Evolutionary conservation across 2,329 filamentous ascomycete species (phyloP), one percentile per base, ranked within the genome.

Genomic region (Calonectria leucothoes): DNA sequence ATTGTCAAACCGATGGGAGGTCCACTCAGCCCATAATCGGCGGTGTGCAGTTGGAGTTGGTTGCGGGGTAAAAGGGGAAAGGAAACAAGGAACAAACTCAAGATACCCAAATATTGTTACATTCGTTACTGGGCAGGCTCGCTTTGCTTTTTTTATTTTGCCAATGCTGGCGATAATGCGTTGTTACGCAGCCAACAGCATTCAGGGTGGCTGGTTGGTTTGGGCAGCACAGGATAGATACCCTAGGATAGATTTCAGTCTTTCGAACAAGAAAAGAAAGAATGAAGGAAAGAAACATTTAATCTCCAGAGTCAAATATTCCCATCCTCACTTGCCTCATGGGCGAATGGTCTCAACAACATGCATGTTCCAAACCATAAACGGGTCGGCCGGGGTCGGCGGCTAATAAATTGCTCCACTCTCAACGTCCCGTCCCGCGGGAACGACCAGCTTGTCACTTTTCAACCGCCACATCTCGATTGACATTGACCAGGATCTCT

Each of bases 371-470:
- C n/a, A 42, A 17, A 20, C 8, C 6, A 31, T 55, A 33, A 55
- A 33, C 29, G 37, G 57, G 66, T 39, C 20, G 74, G 75, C 48
- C 72, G 48, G 76, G 65, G 70, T 78, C 64, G 49, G 61, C 67
- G 39, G 35, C 55, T 20, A 39, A 17, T 23, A 15, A 39, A 68
- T 33, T 61, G 76, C 68, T 75, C 78, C 78, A 80, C 78, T 77
- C 72, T 74, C 63, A 63, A 80, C 77, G 65, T 77, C 78, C 69
- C 35, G 42, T 39, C 25, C 39, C 33, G 27, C 45, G 59, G 59
- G 25, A 66, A 37, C 57, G n/a, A 31, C 68, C 48, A 23, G 67
- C 20, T 67, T 59, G n/a, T 45, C 27, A 48, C 27, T 25, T 6
- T 25, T 29, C 35, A 27, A 35, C 42, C 52, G 20, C 29, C 27